These are phyloP conservation scores for Fusarium graminum DNA, from an alignment of 2,329 filamentous ascomycete genomes.

Conservation along the genomic window DNA sequence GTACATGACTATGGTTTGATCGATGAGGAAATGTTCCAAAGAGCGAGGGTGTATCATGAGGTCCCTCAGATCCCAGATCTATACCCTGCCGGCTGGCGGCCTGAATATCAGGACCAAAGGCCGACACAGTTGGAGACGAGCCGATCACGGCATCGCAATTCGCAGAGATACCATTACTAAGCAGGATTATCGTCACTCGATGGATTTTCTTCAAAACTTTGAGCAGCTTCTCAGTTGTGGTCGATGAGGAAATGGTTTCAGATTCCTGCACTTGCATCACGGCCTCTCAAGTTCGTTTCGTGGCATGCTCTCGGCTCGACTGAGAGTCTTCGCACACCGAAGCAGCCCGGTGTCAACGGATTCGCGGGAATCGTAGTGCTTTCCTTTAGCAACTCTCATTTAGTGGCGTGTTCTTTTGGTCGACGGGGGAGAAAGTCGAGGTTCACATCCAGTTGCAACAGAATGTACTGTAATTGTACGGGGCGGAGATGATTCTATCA, in stretches of 20 bases:
- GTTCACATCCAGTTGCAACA: not conserved
- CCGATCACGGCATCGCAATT: slow-evolving; percentile 4
- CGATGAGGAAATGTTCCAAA: slow-evolving; percentile 38
- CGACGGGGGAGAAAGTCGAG: not conserved
- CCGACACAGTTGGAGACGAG: slow-evolving; percentile 19
- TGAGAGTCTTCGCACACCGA: not conserved
- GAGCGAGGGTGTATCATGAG: slow-evolving; percentile 41
- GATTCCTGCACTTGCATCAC: not conserved
- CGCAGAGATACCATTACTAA: slow-evolving; percentile 22
- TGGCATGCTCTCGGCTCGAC: not conserved
- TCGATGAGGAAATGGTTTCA: not conserved
- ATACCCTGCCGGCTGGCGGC: slow-evolving; percentile 37
- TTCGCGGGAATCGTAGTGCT: too few species aligned
- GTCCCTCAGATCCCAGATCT: slow-evolving; percentile 29
- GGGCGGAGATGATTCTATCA: not conserved
- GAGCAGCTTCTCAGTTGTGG: not conserved
- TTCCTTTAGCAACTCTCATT: too few species aligned
- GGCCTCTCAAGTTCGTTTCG: not conserved
- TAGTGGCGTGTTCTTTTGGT: not conserved
- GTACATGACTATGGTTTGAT: slow-evolving; percentile 51
- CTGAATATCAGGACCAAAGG: not conserved
- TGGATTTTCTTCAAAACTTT: not conserved
- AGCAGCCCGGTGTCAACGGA: not conserved
- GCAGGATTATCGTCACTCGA: not conserved
- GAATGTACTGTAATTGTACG: not conserved